A percentile compares a stretch with the other conserved stretches of the same genome.
These are phyloP conservation scores for Aquilaria sinensis DNA, from an alignment of 345 rosid genomes.

Conservation along the genomic window DNA sequence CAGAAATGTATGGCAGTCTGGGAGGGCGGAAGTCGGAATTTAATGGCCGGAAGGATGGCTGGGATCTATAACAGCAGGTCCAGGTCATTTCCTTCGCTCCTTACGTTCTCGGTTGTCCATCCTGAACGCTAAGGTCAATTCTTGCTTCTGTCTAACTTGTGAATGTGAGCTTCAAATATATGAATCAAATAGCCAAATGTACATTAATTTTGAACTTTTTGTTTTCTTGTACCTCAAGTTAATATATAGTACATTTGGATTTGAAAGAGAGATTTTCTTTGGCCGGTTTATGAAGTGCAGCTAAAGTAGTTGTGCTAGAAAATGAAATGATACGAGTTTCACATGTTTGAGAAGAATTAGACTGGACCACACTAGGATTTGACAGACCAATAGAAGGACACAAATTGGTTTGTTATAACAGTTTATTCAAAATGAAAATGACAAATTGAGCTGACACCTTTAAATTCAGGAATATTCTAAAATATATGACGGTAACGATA, in stretches of 20 bases:
- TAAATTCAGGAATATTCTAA: no score
- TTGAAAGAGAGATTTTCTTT: not conserved
- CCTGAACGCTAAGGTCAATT: not conserved
- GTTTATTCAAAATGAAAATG: no score
- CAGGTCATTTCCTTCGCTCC: no score
- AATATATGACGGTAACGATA: no score
- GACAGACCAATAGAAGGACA: no score
- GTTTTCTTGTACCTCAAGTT: not conserved
- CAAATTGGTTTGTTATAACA: no score
- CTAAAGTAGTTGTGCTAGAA: not conserved
- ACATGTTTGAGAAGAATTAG: not conserved
- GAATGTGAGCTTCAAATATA: not conserved
- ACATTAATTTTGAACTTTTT: slow-evolving; percentile 2
- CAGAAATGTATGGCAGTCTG: slow-evolving; percentile 65
- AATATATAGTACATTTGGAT: not conserved
- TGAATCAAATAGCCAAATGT: not conserved
- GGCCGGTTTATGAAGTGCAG: no score
- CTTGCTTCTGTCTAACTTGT: not conserved
- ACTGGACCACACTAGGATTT: not conserved
- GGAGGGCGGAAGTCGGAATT: slow-evolving; percentile 52
- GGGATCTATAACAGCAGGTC: slow-evolving; percentile 62
- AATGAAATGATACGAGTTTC: not conserved
- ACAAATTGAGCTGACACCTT: no score
- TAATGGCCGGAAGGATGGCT: slow-evolving; percentile 65
- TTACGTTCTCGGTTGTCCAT: no score